Base-by-base conservation (phyloP, 208 protist species). In the Jaenimonas drosophilae region DNA sequence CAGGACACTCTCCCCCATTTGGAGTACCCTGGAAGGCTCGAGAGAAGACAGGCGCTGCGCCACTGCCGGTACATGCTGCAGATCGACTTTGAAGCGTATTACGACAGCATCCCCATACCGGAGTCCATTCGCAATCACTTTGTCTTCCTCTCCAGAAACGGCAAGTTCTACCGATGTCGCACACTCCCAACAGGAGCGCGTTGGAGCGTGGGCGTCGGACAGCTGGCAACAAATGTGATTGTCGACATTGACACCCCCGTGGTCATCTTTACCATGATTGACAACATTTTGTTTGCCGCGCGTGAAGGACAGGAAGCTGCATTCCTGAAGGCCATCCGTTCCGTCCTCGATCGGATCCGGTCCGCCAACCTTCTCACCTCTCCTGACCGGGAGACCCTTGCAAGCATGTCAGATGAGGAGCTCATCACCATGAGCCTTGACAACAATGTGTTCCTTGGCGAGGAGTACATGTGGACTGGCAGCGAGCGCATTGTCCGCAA, bases 391-490 rank as follows among this genome's bases (percentile, higher is more conserved):
- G 41, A 57, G 33, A 14, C 4, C 11, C 29, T 58, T 12, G 19
- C 24, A 6, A n/a, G 1, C 20, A 43, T 50, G 43, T 19, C 11
- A 5, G 58, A 59, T 29, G 38, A 21, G 21, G 20, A 34, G 9
- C 23, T 51, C 9, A 19, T 51, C 3, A 11, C 5, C 24, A 7
- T 40, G 17, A 50, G 43, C n/a, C 6, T 12, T 2, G 14, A 40
- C 9, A 19, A 26, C 0, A 24, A 29, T 20, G 32, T 16, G 1
- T 53, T 59, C 32, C 31, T 64, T n/a, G 56, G 56, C 12, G 30
- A 64, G 34, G 56, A 63, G 49, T 63, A 56, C 24, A 17, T 11
- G 29, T 64, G 28, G 57, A 36, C 16, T 12, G 50, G 30, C 14
- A 16, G n/a, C 2, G 29, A 59, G 23, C 52, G 59, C 16, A 14